These are phyloP conservation scores for Hepatocystis sp. DNA, from an alignment of 169 alveolate genomes.

Conservation along the genomic window DNA sequence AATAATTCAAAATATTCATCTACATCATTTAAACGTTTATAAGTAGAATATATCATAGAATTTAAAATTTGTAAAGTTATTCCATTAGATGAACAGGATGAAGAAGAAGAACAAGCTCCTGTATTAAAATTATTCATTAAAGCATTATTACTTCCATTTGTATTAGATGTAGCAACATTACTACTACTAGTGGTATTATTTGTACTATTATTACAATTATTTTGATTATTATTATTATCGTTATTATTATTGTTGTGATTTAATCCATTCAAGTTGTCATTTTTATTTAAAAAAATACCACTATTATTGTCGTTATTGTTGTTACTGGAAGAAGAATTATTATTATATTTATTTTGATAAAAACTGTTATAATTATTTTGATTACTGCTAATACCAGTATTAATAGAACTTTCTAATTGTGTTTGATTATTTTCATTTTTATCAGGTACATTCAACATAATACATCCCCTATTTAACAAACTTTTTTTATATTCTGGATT, in stretches of 20 bases:
- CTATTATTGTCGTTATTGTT: slow-evolving; percentile 10
- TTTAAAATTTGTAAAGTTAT: slow-evolving; percentile 44
- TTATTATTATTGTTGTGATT: not conserved
- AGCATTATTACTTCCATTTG: slow-evolving; percentile 1
- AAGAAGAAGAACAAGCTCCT: too few relatives aligned
- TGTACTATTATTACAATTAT: not conserved
- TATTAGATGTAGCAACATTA: not conserved
- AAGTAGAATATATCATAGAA: slow-evolving; percentile 68
- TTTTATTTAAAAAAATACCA: not conserved
- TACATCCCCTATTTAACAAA: slow-evolving; percentile 74
- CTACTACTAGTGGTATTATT: not conserved
- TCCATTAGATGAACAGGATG: too few relatives aligned
- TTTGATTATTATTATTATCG: not conserved
- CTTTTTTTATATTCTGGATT: slow-evolving; percentile 63
- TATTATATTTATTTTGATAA: not conserved
- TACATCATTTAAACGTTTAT: slow-evolving; percentile 65
- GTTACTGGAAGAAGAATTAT: slow-evolving; percentile 17
- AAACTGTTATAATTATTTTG: slow-evolving; percentile 1
- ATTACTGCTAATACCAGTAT: slow-evolving; percentile 12
- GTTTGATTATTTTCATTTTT: slow-evolving; percentile 54
- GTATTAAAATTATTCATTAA: too few relatives aligned
- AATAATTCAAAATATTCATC: slow-evolving; percentile 70
- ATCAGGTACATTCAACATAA: slow-evolving; percentile 46
- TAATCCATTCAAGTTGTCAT: not conserved
- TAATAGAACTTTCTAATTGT: not conserved